Conservation (phyloP, 257 asterid species). For the Vinca minor region DNA sequence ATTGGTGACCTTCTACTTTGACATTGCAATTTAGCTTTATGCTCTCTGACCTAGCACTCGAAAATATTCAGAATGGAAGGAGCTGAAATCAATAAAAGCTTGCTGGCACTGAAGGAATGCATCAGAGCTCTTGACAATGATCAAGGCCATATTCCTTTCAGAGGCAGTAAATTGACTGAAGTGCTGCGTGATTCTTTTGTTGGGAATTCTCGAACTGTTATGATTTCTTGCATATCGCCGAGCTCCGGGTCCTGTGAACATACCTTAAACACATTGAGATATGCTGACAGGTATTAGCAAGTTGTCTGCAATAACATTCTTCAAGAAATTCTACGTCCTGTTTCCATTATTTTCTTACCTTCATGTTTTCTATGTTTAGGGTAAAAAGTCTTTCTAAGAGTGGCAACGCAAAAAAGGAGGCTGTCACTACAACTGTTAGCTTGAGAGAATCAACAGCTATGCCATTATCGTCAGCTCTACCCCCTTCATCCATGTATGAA, state of each 20-base stretch:
- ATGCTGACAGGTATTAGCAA: slow-evolving; percentile 76
- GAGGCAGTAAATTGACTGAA: slow-evolving; percentile 97
- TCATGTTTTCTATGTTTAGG: slow-evolving; percentile 30
- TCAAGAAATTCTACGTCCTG: not conserved
- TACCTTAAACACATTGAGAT: slow-evolving; percentile 88
- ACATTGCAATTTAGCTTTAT: not conserved
- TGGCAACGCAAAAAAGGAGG: slow-evolving; percentile 65
- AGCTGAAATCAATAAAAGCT: slow-evolving; percentile 97
- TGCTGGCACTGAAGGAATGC: slow-evolving; percentile 97
- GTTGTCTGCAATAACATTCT: not conserved
- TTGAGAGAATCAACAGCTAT: slow-evolving; percentile 67
- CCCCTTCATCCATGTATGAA: slow-evolving; percentile 53
- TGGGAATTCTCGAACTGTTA: slow-evolving; percentile 93
- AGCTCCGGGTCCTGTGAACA: slow-evolving; percentile 95
- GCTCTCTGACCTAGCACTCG: not conserved
- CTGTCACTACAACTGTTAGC: slow-evolving; percentile 49
- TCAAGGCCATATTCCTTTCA: slow-evolving; percentile 93
- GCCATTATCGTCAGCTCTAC: slow-evolving; percentile 43
- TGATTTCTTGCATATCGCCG: slow-evolving; percentile 91
- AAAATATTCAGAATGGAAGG: slow-evolving; percentile 86
- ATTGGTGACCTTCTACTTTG: not conserved
- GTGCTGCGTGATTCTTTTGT: slow-evolving; percentile 90
- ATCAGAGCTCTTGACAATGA: slow-evolving; percentile 98
- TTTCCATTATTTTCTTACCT: slow-evolving; percentile 5
- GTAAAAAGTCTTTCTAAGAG: slow-evolving; percentile 97